Evolutionary conservation across 495 filamentous ascomycete species (phyloP).

Genomic region (Oleoguttula mirabilis): DNA sequence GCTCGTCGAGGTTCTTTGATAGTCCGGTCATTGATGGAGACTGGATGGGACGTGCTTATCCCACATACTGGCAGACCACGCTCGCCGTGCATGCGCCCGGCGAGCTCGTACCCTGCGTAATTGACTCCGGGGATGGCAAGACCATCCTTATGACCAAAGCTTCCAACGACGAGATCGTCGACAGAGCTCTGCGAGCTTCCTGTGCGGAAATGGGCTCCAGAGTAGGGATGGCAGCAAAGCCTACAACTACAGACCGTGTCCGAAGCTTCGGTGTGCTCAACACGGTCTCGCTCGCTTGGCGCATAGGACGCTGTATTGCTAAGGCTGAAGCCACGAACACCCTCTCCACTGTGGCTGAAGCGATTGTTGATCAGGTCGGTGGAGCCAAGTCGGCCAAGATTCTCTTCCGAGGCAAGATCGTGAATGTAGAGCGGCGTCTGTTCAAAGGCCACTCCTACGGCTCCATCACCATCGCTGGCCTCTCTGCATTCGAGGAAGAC

Average conservation of each 20-base stretch:
- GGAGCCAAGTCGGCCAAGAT: slow-evolving; percentile 40
- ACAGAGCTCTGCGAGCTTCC: slow-evolving; percentile 22
- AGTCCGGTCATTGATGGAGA: slow-evolving; percentile 43
- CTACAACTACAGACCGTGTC: slow-evolving; percentile 38
- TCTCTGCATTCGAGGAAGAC: slow-evolving; percentile 24
- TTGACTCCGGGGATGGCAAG: slow-evolving; percentile 40
- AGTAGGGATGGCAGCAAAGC: slow-evolving; percentile 37
- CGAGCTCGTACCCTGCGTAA: slow-evolving; percentile 35
- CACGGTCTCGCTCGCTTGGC: slow-evolving; percentile 42
- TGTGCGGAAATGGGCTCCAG: slow-evolving; percentile 22
- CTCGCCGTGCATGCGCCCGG: slow-evolving; percentile 37
- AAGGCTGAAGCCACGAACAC: slow-evolving; percentile 36
- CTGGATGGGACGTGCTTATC: slow-evolving; percentile 48
- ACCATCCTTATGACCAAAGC: slow-evolving; percentile 35
- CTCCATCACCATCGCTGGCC: slow-evolving; percentile 40
- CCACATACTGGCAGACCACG: slow-evolving; percentile 45
- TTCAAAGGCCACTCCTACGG: slow-evolving; percentile 44
- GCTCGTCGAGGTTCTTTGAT: slow-evolving; percentile 37
- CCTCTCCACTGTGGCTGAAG: slow-evolving; percentile 40
- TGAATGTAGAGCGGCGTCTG: slow-evolving; percentile 43
- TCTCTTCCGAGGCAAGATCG: slow-evolving; percentile 50
- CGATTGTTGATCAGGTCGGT: slow-evolving; percentile 45
- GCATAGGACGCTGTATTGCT: slow-evolving; percentile 43
- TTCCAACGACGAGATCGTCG: slow-evolving; percentile 25
- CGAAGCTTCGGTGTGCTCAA: slow-evolving; percentile 40